Evolutionary conservation across 1,139 yeast species (phyloP), one percentile per base, ranked within the genome.

Genomic region (Scheffersomyces segobiensis): DNA sequence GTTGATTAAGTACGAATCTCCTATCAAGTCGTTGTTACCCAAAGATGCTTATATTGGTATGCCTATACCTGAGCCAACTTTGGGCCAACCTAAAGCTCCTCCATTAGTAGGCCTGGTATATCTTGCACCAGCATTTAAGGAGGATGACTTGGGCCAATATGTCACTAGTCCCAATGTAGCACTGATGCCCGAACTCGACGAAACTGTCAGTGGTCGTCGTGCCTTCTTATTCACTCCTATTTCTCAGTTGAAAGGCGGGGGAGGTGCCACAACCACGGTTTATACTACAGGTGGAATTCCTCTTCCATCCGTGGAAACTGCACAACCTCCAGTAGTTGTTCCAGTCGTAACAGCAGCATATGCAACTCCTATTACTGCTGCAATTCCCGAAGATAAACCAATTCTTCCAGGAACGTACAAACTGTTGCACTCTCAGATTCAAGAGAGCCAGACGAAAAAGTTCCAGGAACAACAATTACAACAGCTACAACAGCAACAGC

Each of bases 31-130:
- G 63, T 73, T 92, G 63, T 79, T 95, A 57, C 90, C 96, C 17
- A 82, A 88, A 3, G 87, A 88, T 67, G 93, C 97, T 0, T 81
- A 85, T 32, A 81, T 85, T 5, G 82, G 83, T 39, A 93, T 90
- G 81, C 87, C 90, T 19, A 84, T 91, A 47, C 97, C 97, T 0
- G 92, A 88, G 59, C 96, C 98, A 1, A 83, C 87, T 1, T 87
- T 88, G 67, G 96, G 96, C 12, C 88, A 89, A 68, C 72, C 76
- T 17, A 78, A 78, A 60, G 96, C 97, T 0, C 98, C 98, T 14
- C 99, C 99, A 5, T 74, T 92, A 49, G 85, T 90, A 47, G 99
- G 99, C 32, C 96, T 91, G 50, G 97, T 93, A 7, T 95, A 90
- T 70, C 74, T 88, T 61, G 84, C 96, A 59, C 90, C 91, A 0